phyloP scores from a whole-genome alignment of 768 basidiomycete genomes.

The Rhizopogon vinicolor region DNA sequence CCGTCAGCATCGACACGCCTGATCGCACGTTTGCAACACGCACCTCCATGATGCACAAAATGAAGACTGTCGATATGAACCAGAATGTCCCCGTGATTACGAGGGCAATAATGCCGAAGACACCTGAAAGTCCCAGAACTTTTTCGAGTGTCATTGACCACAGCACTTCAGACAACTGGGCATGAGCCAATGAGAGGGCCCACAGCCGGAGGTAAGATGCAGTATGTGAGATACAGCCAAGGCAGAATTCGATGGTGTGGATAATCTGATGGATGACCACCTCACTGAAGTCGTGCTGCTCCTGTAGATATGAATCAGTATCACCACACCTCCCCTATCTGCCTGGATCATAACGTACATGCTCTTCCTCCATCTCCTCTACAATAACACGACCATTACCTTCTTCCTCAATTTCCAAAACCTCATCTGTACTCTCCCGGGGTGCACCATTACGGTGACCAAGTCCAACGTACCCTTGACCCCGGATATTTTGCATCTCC shows the following conservation, averaged over 20 bases:
- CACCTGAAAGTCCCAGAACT: constrained; percentile 55
- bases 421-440: constrained; percentile 54
- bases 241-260: constrained; percentile 98
- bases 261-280: constrained; percentile 96
- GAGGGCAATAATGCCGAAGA: constrained; percentile 56
- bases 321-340: constrained; percentile 1
- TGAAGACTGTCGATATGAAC: constrained; percentile 70
- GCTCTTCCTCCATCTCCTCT: constrained; percentile 67
- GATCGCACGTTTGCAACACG: constrained; percentile 24
- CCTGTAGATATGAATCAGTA: constrained; percentile 32
- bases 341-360: constrained; percentile 45
- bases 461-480: constrained; percentile 78
- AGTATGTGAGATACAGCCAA: constrained; percentile 98
- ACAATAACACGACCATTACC: constrained; percentile 69
- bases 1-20: background rate
- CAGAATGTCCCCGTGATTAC: constrained; percentile 59
- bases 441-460: constrained; percentile 51
- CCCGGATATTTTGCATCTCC: constrained; percentile 81
- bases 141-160: constrained; percentile 82
- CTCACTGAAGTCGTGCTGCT: constrained; percentile 91
- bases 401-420: constrained; percentile 75
- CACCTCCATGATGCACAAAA: constrained; percentile 96
- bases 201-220: constrained; percentile 91
- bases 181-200: constrained; percentile 97
- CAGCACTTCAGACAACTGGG: constrained; percentile 92